phyloP scores from a whole-genome alignment of 208 protist genomes.

The Leishmania major region DNA sequence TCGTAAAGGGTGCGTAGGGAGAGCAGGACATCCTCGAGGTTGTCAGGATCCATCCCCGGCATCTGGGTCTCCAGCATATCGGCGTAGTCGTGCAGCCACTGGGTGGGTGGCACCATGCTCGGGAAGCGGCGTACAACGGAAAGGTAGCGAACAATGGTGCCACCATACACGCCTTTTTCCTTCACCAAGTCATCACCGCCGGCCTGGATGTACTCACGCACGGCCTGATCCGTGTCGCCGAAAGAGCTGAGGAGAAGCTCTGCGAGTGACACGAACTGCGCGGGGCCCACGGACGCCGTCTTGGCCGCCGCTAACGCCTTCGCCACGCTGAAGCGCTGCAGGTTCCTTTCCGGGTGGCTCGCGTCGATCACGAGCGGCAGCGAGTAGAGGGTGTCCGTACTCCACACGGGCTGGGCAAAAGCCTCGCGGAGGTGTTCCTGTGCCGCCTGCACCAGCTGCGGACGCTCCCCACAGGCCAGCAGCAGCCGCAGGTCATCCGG shows the following conservation, averaged over 20 bases:
- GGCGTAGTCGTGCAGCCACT: conserved; percentile 68
- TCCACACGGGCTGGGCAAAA: conserved; percentile 73
- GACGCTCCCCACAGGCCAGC: conserved; percentile 34
- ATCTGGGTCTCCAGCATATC: conserved; percentile 28
- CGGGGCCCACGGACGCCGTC: conserved; percentile 55
- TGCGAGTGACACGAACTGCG: conserved; percentile 75
- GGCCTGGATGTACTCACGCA: conserved; percentile 49
- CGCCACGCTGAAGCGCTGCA: conserved; percentile 16
- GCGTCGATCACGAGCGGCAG: conserved; percentile 52
- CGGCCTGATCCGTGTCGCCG: conserved; percentile 44
- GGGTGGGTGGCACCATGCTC: conserved; percentile 31
- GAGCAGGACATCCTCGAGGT: conserved; percentile 64
- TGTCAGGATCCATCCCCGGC: conserved; percentile 7
- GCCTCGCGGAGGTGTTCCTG: conserved; percentile 51
- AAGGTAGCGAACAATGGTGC: conserved; percentile 62
- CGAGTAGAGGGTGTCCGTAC: conserved; percentile 68
- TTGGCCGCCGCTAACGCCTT: conserved; percentile 73
- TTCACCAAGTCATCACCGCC: conserved; percentile 60
- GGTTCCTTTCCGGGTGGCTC: conserved; percentile 21
- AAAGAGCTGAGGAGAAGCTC: conserved; percentile 66
- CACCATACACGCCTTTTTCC: conserved; percentile 14
- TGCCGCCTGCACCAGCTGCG: conserved; percentile 46
- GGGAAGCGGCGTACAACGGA: conserved; percentile 49
- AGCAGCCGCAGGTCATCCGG: conserved; percentile 72
- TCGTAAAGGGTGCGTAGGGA: conserved; percentile 65